Base-by-base conservation (phyloP, 495 filamentous ascomycete species). In the Friedmanniomyces simplex region DNA sequence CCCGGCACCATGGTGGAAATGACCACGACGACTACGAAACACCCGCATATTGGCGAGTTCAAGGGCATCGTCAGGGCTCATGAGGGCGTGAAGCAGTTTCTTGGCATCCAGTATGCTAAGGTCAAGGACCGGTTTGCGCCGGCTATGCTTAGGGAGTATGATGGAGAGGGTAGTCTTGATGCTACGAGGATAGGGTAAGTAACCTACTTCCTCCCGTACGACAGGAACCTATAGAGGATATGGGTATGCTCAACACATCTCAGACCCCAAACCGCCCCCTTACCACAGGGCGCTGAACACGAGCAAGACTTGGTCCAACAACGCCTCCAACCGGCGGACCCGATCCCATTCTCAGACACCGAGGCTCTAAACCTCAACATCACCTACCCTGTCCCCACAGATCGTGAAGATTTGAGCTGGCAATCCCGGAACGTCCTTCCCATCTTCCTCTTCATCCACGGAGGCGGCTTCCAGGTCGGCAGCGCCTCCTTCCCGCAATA, bases 401-500 rank as follows among this genome's bases (percentile, higher is more conserved):
- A 32, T 32, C 28, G 28, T 32, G 28, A 32, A 10, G 28, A 32
- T 10, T 32, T 32, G 4, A 32, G 3, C 28, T 32, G 28, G 28
- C 28, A 32, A 21, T n/a, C 22, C 16, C 22, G 41, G 21, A 12
- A 52, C n/a, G 69, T 75, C 8, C 49, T 66, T 20, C 66, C 66
- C 16, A 62, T 68, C 37, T 60, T 68, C 41, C 59, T 63, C 1
- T 68, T 63, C 52, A 63, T 68, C 36, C 64, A 68, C 41, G 66
- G 66, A 20, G 66, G 66, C 13, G 64, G 64, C 11, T 63, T 61
- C n/a, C 54, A 66, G 3, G 66, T 72, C 26, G 74, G 74, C 0
- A 63, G 67, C 10, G 71, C 68, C 24, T 69, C 63, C 0, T 76
- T 69, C 69, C 73, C 73, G n/a, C 73, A 75, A 50, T 72, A 67